A percentile compares a stretch with the other conserved stretches of the same genome.
phyloP scores from a whole-genome alignment of 225 moss, liverwort and hornwort genomes.

The Thuidium tamariscinum region DNA sequence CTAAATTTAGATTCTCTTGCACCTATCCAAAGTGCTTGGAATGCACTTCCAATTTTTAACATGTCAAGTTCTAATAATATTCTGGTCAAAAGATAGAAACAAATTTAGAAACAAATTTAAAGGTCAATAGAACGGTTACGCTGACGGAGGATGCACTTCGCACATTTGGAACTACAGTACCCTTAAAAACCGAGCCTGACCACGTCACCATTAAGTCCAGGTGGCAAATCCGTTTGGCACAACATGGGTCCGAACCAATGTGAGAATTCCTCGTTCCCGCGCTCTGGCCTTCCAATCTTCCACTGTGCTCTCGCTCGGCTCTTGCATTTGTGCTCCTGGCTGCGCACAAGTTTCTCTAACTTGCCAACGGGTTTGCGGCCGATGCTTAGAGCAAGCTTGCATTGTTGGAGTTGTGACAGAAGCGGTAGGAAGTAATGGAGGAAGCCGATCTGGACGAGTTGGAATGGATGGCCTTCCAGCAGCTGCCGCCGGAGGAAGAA shows the following conservation, averaged over 20 bases:
- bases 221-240: neutral
- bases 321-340: neutral
- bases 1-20: neutral
- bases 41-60: neutral
- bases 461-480: constrained; percentile 77
- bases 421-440: constrained; percentile 35
- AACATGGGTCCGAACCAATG: neutral
- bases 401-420: neutral
- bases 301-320: neutral
- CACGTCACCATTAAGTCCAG: neutral
- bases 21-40: neutral
- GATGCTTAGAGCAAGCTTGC: neutral
- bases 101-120: too few species aligned
- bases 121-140: too few species aligned
- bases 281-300: neutral
- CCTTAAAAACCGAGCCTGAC: too few species aligned
- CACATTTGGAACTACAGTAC: too few species aligned
- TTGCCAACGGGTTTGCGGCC: neutral
- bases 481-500: constrained; percentile 39
- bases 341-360: neutral
- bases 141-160: too few species aligned
- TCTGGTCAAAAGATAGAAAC: neutral
- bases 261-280: neutral
- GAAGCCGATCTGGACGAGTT: constrained; percentile 79
- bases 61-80: too few species aligned